Conservation (phyloP, 176 grass and related monocot species). For the Leersia perrieri region DNA sequence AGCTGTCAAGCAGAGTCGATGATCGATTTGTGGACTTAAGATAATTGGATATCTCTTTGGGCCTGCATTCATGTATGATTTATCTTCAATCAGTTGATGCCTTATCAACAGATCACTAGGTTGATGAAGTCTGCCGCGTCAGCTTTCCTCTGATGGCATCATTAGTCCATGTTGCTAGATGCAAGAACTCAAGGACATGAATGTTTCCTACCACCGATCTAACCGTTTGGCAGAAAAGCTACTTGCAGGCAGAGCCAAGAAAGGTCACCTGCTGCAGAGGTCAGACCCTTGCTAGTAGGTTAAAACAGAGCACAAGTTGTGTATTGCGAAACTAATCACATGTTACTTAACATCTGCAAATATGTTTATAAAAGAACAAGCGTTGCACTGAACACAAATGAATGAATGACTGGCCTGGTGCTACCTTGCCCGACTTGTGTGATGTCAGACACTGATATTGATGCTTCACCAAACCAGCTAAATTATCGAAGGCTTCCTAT, state of each 20-base stretch:
- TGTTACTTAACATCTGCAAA: not conserved
- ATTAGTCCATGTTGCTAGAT: slow-evolving; percentile 21
- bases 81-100: not conserved
- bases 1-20: not conserved
- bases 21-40: not conserved
- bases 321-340: not conserved
- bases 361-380: not conserved
- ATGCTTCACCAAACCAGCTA: not conserved
- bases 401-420: not conserved
- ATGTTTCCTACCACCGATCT: slow-evolving; percentile 1
- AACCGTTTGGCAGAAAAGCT: not conserved
- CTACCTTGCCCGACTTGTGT: not conserved
- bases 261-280: not conserved
- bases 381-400: not conserved
- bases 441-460: slow-evolving; percentile 7
- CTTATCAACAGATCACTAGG: not conserved
- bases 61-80: not conserved
- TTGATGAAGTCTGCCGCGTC: not conserved
- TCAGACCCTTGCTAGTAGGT: not conserved
- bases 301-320: not conserved
- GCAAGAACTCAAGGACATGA: not conserved
- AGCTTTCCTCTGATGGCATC: slow-evolving; percentile 3
- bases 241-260: not conserved
- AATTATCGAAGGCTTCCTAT: not conserved
- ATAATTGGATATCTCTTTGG: not conserved